Conservation (phyloP, 169 alveolate genomes). For the Toxoplasma gondii region DNA sequence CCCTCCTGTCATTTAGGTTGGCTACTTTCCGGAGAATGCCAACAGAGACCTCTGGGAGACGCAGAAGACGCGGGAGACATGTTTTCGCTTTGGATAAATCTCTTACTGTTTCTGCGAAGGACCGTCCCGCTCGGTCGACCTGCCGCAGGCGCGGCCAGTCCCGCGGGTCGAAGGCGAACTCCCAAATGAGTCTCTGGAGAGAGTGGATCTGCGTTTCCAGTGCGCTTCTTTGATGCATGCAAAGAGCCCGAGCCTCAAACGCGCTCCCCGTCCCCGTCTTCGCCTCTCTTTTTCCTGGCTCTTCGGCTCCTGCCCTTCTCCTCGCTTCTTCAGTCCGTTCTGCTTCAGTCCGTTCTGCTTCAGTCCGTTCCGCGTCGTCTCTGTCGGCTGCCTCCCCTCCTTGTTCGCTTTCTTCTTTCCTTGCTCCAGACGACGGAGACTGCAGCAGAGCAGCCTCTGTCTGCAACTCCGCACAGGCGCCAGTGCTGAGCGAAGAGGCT, state of each 20-base stretch:
- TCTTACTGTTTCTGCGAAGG: not conserved
- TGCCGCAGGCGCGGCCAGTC: not conserved
- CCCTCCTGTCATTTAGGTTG: no score
- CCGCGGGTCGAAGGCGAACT: constrained; percentile 22
- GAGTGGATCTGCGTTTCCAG: not conserved
- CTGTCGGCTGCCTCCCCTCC: no score
- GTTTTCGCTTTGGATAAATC: not conserved
- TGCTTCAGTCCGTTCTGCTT: not conserved
- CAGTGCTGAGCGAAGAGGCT: no score
- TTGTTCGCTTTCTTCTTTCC: no score
- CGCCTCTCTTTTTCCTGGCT: not conserved
- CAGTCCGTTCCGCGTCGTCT: not conserved
- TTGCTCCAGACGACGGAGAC: no score
- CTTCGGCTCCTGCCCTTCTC: not conserved
- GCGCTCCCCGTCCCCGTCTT: not conserved
- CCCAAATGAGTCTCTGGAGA: not conserved
- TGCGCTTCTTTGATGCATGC: not conserved
- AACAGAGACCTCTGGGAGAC: no score
- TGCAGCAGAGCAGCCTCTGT: no score
- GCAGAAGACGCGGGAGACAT: no score
- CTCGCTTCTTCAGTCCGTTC: not conserved
- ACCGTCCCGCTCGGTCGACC: constrained; percentile 4
- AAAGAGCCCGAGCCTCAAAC: not conserved
- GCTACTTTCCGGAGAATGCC: no score
- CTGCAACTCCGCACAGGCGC: no score